phyloP scores from a whole-genome alignment of 108 stramenopile genomes.

The Cylindrotheca fusiformis region DNA sequence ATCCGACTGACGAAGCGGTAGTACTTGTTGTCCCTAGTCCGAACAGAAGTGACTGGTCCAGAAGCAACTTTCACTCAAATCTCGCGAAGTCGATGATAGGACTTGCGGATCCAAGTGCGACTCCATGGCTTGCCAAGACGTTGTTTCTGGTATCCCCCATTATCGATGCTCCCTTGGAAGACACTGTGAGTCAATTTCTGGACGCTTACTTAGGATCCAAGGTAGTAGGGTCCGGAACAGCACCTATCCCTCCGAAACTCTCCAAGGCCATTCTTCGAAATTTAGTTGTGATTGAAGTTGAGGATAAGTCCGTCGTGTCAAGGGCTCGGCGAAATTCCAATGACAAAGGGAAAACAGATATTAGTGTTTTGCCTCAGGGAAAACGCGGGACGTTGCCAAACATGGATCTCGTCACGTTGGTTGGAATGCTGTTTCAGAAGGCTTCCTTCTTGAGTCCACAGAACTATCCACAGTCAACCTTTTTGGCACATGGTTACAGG shows the following conservation, averaged over 20 bases:
- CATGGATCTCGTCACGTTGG: constrained; percentile 77
- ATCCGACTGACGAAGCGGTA: constrained; percentile 64
- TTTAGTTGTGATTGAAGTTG: constrained; percentile 54
- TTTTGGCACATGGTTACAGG: constrained; percentile 21
- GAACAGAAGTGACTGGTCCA: constrained; percentile 34
- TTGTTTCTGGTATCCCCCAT: constrained; percentile 66
- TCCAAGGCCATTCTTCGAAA: constrained; percentile 61
- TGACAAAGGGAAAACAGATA: neutral
- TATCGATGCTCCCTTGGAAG: constrained; percentile 16
- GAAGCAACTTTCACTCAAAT: constrained; percentile 45
- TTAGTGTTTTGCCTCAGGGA: constrained; percentile 66
- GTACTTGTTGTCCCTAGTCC: constrained; percentile 57
- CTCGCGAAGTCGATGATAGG: constrained; percentile 49
- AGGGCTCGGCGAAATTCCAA: neutral
- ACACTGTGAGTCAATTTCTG: constrained; percentile 39
- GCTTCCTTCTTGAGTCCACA: constrained; percentile 16
- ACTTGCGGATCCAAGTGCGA: constrained; percentile 38
- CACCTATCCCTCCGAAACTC: constrained; percentile 46
- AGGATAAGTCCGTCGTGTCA: constrained; percentile 2
- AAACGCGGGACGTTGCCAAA: constrained; percentile 74
- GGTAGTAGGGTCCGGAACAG: neutral
- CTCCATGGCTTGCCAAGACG: constrained; percentile 80
- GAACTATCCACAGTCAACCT: constrained; percentile 17
- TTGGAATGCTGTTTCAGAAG: constrained; percentile 21
- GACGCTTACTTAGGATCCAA: constrained; percentile 34